phyloP scores from a whole-genome alignment of 768 basidiomycete genomes.

The Kwoniella dendrophila region DNA sequence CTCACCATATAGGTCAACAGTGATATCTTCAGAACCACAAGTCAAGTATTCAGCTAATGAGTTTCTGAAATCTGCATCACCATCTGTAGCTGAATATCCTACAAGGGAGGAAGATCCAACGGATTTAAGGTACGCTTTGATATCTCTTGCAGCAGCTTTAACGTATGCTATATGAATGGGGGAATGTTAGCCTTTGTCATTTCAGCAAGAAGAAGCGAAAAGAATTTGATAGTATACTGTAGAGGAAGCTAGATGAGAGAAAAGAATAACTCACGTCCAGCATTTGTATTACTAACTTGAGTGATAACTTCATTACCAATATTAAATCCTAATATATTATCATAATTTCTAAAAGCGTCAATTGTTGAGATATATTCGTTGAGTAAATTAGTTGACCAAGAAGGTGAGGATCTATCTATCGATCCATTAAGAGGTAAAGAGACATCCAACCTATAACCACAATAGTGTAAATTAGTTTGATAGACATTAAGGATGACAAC shows the following conservation, averaged over 20 bases:
- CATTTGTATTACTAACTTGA: constrained; percentile 62
- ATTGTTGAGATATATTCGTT: constrained; percentile 78
- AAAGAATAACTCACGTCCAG: constrained; percentile 58
- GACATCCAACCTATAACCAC: constrained; percentile 71
- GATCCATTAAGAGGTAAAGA: constrained; percentile 80
- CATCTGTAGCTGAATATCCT: constrained; percentile 85
- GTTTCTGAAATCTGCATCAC: constrained; percentile 62
- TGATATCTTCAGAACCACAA: constrained; percentile 69
- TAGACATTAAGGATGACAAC: not conserved
- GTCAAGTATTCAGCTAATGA: constrained; percentile 76
- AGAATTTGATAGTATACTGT: too few relatives aligned
- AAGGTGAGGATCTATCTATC: constrained; percentile 67
- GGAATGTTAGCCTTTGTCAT: constrained; percentile 1
- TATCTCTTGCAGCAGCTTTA: constrained; percentile 87
- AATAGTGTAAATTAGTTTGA: not conserved
- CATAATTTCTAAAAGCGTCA: constrained; percentile 74
- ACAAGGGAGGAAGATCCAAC: constrained; percentile 66
- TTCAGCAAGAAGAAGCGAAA: too few relatives aligned
- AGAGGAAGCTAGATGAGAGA: not conserved
- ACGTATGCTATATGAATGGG: constrained; percentile 63
- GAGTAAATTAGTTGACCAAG: constrained; percentile 80
- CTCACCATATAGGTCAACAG: constrained; percentile 84
- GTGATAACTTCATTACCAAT: constrained; percentile 82
- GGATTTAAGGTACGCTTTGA: constrained; percentile 77
- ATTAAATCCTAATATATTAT: constrained; percentile 86